Evolutionary conservation across 1,284 basidiomycete genomes (phyloP), one percentile per base, ranked within the genome.

Genomic region (Sanguinoderma infundibulare): DNA sequence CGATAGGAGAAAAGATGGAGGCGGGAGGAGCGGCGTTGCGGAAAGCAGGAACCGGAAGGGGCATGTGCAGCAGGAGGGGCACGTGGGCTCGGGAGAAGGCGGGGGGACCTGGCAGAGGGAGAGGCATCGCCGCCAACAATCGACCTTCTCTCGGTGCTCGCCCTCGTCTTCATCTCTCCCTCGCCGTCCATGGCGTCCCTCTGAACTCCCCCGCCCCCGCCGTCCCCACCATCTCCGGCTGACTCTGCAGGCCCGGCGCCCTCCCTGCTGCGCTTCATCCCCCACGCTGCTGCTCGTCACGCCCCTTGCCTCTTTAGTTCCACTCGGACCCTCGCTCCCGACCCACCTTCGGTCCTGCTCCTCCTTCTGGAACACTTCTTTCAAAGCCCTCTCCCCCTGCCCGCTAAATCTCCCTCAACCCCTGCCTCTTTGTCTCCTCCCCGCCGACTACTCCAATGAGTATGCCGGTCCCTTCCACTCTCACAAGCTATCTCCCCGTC

Each of bases 401-500:
- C 53, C 42, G 24, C 28, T 44, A 54, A 26, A 17, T n/a, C 26
- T 14, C 42, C 26, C 49, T 55, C 55, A 47, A 55, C 36, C 9
- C 17, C 30, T 17, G 34, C 9, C 39, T 38, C 52, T 50, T 39
- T 47, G 54, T 36, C 42, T 62, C 50, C 42, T 58, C 51, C 40
- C 50, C 64, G 55, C 56, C 53, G 60, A 53, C 58, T 49, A 40
- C 65, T 24, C 50, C 53, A 54, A 61, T 58, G 53, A 67, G 22
- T 35, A 70, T 74, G 70, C 72, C 73, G 1, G 67, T 73, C 9
- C 73, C 72, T 30, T 51, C 71, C 20, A 73, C 72, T 14, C 61
- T 73, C 42, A 74, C 71, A n/a, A 83, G 83, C 75, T 89, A 90
- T 68, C 83, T 90, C 24, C 89, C 90, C 51, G 83, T 87, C 67